These are phyloP conservation scores for Amborella trichopoda DNA, from an alignment of 164 flowering plant genomes.

Conservation along the genomic window DNA sequence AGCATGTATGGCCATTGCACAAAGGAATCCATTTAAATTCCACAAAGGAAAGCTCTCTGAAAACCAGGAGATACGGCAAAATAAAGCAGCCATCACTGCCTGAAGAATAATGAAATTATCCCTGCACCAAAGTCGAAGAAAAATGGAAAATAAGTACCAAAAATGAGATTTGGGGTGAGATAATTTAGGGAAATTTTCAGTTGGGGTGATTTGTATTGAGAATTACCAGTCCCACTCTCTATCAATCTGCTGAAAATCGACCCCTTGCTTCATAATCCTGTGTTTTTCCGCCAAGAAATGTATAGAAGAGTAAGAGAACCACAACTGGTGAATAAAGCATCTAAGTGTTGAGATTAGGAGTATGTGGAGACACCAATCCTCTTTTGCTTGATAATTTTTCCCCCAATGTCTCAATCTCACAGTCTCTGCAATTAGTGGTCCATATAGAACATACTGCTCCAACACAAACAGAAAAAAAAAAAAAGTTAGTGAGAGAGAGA, in stretches of 20 bases:
- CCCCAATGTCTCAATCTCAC: conserved; percentile 18
- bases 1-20: conserved; percentile 38
- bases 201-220: too few relatives aligned
- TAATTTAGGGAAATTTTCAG: too few relatives aligned
- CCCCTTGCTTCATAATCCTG: conserved; percentile 32
- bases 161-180: too few relatives aligned
- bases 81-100: conserved; percentile 34
- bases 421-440: conserved; percentile 46
- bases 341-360: conserved; percentile 42
- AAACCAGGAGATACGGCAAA: conserved; percentile 29
- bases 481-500: too few relatives aligned
- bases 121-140: conserved; percentile 31
- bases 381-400: conserved; percentile 13
- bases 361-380: conserved; percentile 45
- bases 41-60: conserved; percentile 38
- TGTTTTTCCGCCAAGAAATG: conserved; percentile 40
- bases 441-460: conserved; percentile 61
- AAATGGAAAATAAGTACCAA: too few relatives aligned
- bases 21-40: conserved; percentile 38
- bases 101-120: conserved; percentile 75
- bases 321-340: conserved; percentile 29
- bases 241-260: conserved; percentile 67
- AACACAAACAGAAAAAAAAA: background rate
- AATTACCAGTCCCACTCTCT: conserved; percentile 77
- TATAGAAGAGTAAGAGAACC: conserved; percentile 37